Conservation (phyloP, 495 filamentous ascomycete genomes). For the Aspergillus heteromorphus region DNA sequence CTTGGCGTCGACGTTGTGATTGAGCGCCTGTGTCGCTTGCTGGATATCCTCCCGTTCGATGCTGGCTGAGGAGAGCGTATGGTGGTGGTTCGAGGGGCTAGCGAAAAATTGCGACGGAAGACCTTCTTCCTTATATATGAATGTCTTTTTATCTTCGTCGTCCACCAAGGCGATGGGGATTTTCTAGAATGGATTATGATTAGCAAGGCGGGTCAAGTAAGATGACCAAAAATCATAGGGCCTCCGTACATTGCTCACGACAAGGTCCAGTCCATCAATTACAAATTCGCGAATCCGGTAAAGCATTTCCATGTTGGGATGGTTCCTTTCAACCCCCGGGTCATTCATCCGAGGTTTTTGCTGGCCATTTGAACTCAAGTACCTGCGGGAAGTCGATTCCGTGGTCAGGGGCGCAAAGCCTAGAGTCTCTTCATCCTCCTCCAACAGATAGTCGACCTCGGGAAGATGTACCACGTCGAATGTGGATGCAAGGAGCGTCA, state of each 20-base stretch:
- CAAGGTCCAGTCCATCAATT: constrained; percentile 57
- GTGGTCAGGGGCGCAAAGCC: constrained; percentile 65
- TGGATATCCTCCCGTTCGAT: constrained; percentile 44
- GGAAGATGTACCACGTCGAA: constrained; percentile 56
- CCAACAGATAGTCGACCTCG: constrained; percentile 60
- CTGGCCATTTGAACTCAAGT: constrained; percentile 35
- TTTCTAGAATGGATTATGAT: constrained; percentile 23
- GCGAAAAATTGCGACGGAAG: constrained; percentile 45
- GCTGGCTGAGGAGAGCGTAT: constrained; percentile 33
- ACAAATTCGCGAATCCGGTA: constrained; percentile 64
- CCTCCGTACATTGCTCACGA: constrained; percentile 44
- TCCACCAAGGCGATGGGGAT: constrained; percentile 44
- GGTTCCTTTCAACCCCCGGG: constrained; percentile 48
- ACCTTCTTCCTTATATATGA: constrained; percentile 53
- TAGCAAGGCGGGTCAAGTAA: not conserved
- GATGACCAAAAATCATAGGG: not conserved
- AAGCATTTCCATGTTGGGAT: constrained; percentile 67
- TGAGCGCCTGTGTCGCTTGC: constrained; percentile 23
- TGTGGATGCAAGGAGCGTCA: constrained; percentile 58
- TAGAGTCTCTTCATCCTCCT: constrained; percentile 71
- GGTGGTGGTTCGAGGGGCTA: constrained; percentile 35
- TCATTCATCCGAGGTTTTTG: constrained; percentile 55
- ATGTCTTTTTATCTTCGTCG: constrained; percentile 45
- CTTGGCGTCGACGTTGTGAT: constrained; percentile 28
- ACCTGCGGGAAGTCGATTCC: constrained; percentile 44